Conservation (phyloP, 1,284 basidiomycete genomes). For the Leccinum griseonigrum region DNA sequence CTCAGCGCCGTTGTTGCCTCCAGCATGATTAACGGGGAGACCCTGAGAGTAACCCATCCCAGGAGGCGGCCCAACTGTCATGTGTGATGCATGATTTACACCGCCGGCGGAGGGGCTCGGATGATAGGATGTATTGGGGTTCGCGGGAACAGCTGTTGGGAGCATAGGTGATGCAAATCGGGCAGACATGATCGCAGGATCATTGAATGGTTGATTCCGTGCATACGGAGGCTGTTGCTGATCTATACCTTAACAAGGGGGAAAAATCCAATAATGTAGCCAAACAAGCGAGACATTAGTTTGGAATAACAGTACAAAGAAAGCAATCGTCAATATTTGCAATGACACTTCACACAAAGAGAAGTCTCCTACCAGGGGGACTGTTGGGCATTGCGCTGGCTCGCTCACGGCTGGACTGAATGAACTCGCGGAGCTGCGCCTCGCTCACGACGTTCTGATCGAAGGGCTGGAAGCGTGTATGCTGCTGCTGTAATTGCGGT, state of each 20-base stretch:
- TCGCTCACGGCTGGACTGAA: constrained; percentile 64
- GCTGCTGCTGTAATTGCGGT: constrained; percentile 35
- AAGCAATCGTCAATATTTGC: constrained; percentile 35
- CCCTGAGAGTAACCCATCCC: constrained; percentile 51
- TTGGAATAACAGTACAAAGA: constrained; percentile 23
- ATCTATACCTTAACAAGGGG: constrained; percentile 28
- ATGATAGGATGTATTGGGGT: constrained; percentile 15
- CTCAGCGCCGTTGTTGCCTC: constrained; percentile 18
- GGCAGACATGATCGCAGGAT: constrained; percentile 82
- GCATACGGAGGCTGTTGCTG: constrained; percentile 39
- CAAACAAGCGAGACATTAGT: constrained; percentile 10
- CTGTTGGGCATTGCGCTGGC: constrained; percentile 35
- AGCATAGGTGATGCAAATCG: constrained; percentile 48
- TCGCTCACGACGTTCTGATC: constrained; percentile 59
- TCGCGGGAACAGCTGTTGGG: constrained; percentile 10
- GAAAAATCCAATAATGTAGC: constrained; percentile 18
- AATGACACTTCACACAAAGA: constrained; percentile 38
- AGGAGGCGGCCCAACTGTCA: constrained; percentile 60
- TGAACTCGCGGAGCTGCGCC: constrained; percentile 70
- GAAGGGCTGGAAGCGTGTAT: constrained; percentile 54
- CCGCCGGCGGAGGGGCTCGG: constrained; percentile 3
- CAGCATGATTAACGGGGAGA: constrained; percentile 29
- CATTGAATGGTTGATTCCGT: constrained; percentile 53
- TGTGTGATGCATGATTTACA: constrained; percentile 23
- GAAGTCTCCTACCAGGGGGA: constrained; percentile 49